Evolutionary conservation across 1,284 basidiomycete genomes (phyloP), one percentile per base, ranked within the genome.

Genomic region (Entoloma clypeatum): DNA sequence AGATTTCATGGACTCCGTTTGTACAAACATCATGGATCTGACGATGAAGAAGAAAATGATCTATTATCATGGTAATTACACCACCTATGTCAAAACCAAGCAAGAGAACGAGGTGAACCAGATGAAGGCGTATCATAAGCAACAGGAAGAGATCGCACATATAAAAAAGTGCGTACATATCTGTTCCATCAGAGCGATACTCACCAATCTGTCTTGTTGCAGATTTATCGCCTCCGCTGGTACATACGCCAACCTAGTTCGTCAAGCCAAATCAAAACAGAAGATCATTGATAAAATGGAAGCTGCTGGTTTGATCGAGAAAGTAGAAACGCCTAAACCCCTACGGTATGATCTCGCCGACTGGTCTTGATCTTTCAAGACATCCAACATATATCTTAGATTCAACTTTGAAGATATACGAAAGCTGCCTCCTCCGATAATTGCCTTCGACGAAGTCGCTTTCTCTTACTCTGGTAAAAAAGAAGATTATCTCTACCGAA

Each of bases 241-340:
- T 82, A 98, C 95, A 33, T 98, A 98, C 62, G 95, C 95, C 60
- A 99, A 98, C 68, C 79, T 98, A 56, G 95, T 98, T 60, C 92
- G 86, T 64, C 95, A 99, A 70, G 95, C 95, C 57, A 98, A 99
- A 74, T 97, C 93, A 36, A 99, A 99, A 72, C 95, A 98, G 67
- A 98, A 99, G 74, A 96, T 96, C 52, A 96, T 99, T 66, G 95
- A 99, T 77, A 99, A 99, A 81, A 98, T 99, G 95, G 95, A 98
- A 75, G 95, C 95, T n/a, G 95, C 94, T 9, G 95, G 95, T 56
- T 75, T 98, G 30, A 77, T 98, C 58, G 92, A 98, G 69, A 92
- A 92, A 65, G 73, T 97, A 43, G 86, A 91, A 59, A 60, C 64
- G 5, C 75, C 79, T 36, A 82, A 78, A 57, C 78, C 79, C 28